Percentiles rank a stretch among this genome's conserved stretches.
These are phyloP conservation scores for Pythium guiyangense DNA, from an alignment of 352 stramenopile species.

Conservation along the genomic window DNA sequence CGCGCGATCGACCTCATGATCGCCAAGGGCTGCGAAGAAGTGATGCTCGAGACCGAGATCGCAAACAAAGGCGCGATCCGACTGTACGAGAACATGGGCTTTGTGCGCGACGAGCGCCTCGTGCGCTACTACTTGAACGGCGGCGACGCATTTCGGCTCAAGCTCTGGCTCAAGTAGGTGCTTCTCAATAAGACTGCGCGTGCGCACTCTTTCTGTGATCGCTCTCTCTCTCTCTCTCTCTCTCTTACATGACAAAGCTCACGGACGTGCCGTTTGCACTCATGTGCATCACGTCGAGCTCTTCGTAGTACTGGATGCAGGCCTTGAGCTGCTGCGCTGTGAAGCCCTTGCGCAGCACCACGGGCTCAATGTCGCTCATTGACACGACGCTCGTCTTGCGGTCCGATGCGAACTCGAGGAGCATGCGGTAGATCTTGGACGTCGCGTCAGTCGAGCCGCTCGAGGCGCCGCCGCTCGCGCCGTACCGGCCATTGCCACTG, in stretches of 20 bases:
- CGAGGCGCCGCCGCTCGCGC: too few relatives aligned
- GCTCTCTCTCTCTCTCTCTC: too few relatives aligned
- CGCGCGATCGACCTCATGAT: slow-evolving; percentile 89
- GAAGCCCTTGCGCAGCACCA: slow-evolving; percentile 96
- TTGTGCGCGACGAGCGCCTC: slow-evolving; percentile 90
- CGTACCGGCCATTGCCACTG: slow-evolving; percentile 9
- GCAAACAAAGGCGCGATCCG: slow-evolving; percentile 89
- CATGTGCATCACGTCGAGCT: slow-evolving; percentile 80
- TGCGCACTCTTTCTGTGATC: too few relatives aligned
- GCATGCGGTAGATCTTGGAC: slow-evolving; percentile 94
- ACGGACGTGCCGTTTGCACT: slow-evolving; percentile 72
- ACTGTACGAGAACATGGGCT: slow-evolving; percentile 93
- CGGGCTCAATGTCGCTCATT: slow-evolving; percentile 90
- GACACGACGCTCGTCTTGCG: slow-evolving; percentile 61
- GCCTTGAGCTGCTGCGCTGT: slow-evolving; percentile 93
- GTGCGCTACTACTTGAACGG: slow-evolving; percentile 96
- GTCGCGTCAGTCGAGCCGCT: slow-evolving; percentile 83
- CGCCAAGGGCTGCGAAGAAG: slow-evolving; percentile 72
- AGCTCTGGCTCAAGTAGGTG: slow-evolving; percentile 74
- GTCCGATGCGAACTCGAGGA: slow-evolving; percentile 91
- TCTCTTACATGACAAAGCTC: slow-evolving; percentile 51
- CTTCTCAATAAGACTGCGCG: not conserved
- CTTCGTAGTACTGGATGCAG: slow-evolving; percentile 94
- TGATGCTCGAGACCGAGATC: slow-evolving; percentile 94
- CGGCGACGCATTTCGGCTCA: slow-evolving; percentile 91